Conservation (phyloP, 345 rosid genomes). For the Citrus trifoliata region DNA sequence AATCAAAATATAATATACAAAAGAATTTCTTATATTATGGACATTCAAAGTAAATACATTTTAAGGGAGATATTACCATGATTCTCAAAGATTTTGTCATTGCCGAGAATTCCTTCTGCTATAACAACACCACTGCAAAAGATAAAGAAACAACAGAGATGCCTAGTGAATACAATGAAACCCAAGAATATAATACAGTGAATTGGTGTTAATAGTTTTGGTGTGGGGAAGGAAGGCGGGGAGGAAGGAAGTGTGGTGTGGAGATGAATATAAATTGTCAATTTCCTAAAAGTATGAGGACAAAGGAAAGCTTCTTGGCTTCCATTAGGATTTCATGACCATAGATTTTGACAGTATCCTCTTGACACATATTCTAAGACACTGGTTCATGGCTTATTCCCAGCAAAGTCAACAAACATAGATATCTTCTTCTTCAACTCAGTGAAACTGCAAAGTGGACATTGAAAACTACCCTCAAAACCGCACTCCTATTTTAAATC, state of each 20-base stretch:
- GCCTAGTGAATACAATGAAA: background rate
- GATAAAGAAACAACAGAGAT: constrained; percentile 14
- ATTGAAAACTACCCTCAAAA: background rate
- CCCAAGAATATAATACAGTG: constrained; percentile 4
- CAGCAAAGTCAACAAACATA: background rate
- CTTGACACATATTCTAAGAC: background rate
- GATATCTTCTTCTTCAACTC: background rate
- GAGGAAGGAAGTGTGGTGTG: too few species aligned
- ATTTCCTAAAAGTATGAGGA: background rate
- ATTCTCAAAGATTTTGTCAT: constrained; percentile 38
- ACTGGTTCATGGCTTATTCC: background rate
- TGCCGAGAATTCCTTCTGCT: constrained; percentile 79
- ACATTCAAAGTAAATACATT: background rate
- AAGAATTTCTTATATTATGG: background rate
- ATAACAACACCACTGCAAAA: constrained; percentile 92
- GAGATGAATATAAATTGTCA: background rate
- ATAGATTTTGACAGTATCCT: background rate
- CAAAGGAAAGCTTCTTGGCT: background rate
- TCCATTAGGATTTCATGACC: background rate
- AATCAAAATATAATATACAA: background rate
- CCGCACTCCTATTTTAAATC: background rate
- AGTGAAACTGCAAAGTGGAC: background rate
- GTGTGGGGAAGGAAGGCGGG: background rate
- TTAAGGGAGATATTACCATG: constrained; percentile 39
- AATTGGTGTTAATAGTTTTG: background rate